Evolutionary conservation across 169 alveolate genomes (phyloP).

Genomic region (Amoebophrya sp.): DNA sequence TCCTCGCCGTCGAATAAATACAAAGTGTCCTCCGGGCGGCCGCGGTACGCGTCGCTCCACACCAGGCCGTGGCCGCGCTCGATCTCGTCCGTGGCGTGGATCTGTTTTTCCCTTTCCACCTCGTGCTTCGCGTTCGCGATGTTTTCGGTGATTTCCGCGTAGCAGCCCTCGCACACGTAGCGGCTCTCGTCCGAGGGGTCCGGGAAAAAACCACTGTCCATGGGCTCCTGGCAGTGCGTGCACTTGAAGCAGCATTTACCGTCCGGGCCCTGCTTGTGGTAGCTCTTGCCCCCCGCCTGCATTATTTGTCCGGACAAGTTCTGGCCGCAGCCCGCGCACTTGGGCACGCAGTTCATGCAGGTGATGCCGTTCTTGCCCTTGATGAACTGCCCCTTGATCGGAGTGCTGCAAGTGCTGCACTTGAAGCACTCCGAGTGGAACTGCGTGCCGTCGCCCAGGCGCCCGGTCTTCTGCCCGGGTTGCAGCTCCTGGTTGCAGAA

Average conservation of each 20-base stretch:
- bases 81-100: not conserved
- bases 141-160: not conserved
- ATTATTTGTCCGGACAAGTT: not conserved
- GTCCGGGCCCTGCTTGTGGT: not conserved
- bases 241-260: not conserved
- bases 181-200: not conserved
- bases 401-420: not conserved
- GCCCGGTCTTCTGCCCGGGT: not conserved
- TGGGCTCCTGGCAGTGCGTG: not conserved
- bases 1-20: not conserved
- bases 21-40: not conserved
- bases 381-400: not conserved
- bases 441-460: not conserved
- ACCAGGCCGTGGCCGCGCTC: not conserved
- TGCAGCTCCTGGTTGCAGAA: not conserved
- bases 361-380: not conserved
- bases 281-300: not conserved
- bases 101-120: not conserved
- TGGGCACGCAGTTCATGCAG: not conserved
- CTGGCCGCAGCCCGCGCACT: not conserved
- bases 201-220: not conserved
- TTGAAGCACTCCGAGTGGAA: not conserved
- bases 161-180: not conserved
- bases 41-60: not conserved
- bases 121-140: conserved; percentile 1